Base-by-base conservation (phyloP, 768 basidiomycete genomes). In the Xerocomellus chrysenteron region DNA sequence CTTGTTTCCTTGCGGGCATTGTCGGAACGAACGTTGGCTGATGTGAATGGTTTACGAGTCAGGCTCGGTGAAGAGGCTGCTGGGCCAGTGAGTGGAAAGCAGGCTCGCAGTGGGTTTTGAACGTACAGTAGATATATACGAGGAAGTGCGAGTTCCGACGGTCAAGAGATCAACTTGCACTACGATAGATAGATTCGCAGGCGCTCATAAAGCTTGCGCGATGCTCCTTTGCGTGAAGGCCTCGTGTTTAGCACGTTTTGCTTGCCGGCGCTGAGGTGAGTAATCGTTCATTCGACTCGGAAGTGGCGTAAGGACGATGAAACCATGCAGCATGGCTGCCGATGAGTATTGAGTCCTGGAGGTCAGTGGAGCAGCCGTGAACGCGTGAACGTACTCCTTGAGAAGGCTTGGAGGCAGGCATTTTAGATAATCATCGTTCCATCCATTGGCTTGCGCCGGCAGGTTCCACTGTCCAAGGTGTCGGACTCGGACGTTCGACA, bases 221-320 rank as follows among this genome's bases (percentile, higher is more conserved):
- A 51, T 50, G 33, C 59, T 56, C 26, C 47, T 59, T 48, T 59
- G 59, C 61, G 43, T 44, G 52, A 60, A 56, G 32, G 61, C 71
- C 72, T 72, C 71, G 57, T 73, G 71, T 50, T 59, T 8, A 47
- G 62, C 71, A 72, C 72, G 71, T 70, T 73, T 58, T 61, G 63
- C 67, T 68, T 68, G 68, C 66, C 62, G 60, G 61, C 14, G 67
- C 56, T 61, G 55, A 47, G 50, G 56, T 51, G 57, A 66, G 70
- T 72, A 70, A 70, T 65, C n/a, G 56, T 58, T 62, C 65, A 59
- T 68, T 61, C 41, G 56, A 28, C 26, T 5, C 26, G 26, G 26
- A 49, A 26, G 54, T 53, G 64, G 60, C 60, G 58, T 58, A 54
- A 61, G 35, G 52, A 47, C 55, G 51, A 62, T 49, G 55, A 58